Percentiles rank a stretch among this genome's conserved stretches.
Conservation (phyloP, 2,329 filamentous ascomycete genomes). For the Fusarium sp. region DNA sequence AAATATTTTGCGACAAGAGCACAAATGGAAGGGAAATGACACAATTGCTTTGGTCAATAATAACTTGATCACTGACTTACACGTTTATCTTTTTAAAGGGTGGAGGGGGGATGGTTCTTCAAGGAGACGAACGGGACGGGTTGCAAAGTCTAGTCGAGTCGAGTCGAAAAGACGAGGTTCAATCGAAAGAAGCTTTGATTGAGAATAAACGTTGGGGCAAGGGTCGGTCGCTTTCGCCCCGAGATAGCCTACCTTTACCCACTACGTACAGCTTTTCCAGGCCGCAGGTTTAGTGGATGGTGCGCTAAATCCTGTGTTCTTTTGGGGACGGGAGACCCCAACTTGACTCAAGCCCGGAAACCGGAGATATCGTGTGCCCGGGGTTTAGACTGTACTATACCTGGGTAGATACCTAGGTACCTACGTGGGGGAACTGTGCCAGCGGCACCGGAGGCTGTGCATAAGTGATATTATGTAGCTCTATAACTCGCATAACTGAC, state of each 20-base stretch:
- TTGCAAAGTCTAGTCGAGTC: conserved; percentile 6
- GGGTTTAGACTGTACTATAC: background rate
- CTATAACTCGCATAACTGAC: background rate
- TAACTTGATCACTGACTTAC: conserved; percentile 18
- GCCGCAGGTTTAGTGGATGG: conserved; percentile 15
- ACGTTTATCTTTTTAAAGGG: conserved; percentile 12
- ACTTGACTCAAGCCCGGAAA: conserved; percentile 22
- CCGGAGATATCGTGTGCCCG: conserved; percentile 41
- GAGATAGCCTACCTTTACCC: conserved; percentile 23
- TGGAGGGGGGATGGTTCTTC: conserved; percentile 17
- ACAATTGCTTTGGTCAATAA: conserved; percentile 1
- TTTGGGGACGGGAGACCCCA: background rate
- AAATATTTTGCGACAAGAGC: conserved; percentile 2
- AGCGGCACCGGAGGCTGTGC: conserved; percentile 37
- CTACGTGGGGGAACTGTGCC: conserved; percentile 8
- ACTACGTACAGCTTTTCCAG: conserved; percentile 5
- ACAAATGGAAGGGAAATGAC: background rate
- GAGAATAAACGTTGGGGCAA: conserved; percentile 35
- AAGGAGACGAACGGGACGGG: background rate
- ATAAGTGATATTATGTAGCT: conserved; percentile 11
- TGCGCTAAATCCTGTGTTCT: conserved; percentile 20
- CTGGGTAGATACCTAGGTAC: background rate
- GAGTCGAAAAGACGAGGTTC: conserved; percentile 24
- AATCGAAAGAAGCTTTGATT: conserved; percentile 32
- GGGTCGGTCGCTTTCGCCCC: conserved; percentile 37